Base-by-base conservation (phyloP, 2,329 filamentous ascomycete species). In the Geosmithia morbida region DNA sequence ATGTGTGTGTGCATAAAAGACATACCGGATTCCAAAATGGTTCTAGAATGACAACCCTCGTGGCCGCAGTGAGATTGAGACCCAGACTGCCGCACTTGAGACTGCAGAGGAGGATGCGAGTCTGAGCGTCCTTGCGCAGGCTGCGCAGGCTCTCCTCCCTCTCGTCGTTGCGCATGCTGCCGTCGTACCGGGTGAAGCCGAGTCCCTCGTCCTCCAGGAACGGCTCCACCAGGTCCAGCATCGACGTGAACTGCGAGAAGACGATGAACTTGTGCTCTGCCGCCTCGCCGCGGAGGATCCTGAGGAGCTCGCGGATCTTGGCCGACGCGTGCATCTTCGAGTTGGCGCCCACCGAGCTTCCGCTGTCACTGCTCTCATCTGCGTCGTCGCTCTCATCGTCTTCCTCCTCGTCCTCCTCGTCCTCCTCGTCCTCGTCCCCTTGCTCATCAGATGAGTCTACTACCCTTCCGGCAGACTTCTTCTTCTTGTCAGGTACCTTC, bases 161-260 rank as follows among this genome's bases (percentile, higher is more conserved):
- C 48, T 80, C 78, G 57, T 97, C 90, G 60, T 96, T 96, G 59
- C 81, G 79, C 92, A 98, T 98, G 56, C 81, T 79, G 48, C 92
- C 92, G 60, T 98, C 92, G 64, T 98, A 98, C 48, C 92, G 85
- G 16, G 86, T 86, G 59, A 84, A 94, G 51, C 75, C 75, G 62
- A 95, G 83, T 14, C 80, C 78, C 14, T 83, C 80, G 45, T 79
- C 74, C 43, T 75, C 73, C 50, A 98, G 72, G 65, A 97, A 96
- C 2, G 92, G 92, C 61, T 97, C 88, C 52, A 98, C 81, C 26
- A 97, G 80, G 66, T 97, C 86, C 43, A 98, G 79, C 92, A 98
- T 98, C 1, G 87, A 92, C 0, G 92, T 98, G 66, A 98, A 98
- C 57, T 97, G 87, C 1, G 88, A 95, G 66, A 98, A 98, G 52